Evolutionary conservation across 441 rosid species (phyloP).

Genomic region (Viola pubescens): DNA sequence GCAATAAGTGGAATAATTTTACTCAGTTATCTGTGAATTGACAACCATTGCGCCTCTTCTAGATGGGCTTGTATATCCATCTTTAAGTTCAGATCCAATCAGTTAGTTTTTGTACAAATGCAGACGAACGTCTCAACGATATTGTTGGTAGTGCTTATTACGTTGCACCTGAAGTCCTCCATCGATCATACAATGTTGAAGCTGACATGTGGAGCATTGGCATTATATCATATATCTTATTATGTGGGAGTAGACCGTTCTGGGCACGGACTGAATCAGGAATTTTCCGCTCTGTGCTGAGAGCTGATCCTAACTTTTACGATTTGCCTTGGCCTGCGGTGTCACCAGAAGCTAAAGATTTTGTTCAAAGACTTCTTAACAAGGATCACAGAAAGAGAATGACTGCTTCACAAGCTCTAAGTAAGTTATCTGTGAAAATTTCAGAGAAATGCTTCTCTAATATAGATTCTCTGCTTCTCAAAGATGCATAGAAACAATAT

Average conservation of each 20-base stretch:
- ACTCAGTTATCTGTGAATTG: too few species aligned
- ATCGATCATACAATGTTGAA: constrained; percentile 76
- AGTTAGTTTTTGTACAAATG: constrained; percentile 19
- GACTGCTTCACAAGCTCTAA: constrained; percentile 86
- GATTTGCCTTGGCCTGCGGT: constrained; percentile 85
- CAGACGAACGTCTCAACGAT: constrained; percentile 84
- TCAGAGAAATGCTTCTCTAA: too few species aligned
- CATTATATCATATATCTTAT: constrained; percentile 74
- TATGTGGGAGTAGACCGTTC: constrained; percentile 93
- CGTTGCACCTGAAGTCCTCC: constrained; percentile 97
- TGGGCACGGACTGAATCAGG: constrained; percentile 98
- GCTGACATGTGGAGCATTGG: constrained; percentile 98
- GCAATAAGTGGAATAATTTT: too few species aligned
- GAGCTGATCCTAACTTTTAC: constrained; percentile 75
- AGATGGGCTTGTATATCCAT: not conserved
- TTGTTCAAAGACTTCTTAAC: constrained; percentile 82
- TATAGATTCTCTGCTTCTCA: too few species aligned
- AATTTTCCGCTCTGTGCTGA: constrained; percentile 82
- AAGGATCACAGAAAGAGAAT: constrained; percentile 90
- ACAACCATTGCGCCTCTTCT: not conserved
- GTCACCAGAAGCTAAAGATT: constrained; percentile 78
- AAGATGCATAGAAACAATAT: not conserved
- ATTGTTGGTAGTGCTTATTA: constrained; percentile 94
- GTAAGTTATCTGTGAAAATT: constrained; percentile 37
- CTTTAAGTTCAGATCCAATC: constrained; percentile 14